phyloP scores from a whole-genome alignment of 345 rosid genomes.

The Carallia pectinifolia region DNA sequence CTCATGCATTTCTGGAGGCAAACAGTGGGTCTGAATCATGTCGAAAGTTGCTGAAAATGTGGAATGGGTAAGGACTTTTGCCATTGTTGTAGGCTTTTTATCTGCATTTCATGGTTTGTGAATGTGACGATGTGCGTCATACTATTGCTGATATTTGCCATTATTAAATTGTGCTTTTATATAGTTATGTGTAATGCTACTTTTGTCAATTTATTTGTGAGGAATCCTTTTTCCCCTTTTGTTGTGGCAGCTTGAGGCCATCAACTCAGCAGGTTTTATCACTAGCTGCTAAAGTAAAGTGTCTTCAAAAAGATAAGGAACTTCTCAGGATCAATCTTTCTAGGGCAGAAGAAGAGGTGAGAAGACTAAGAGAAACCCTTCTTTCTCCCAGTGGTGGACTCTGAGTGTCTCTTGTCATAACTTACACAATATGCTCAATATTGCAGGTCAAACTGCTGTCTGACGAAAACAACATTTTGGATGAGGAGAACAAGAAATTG shows the following conservation, averaged over 20 bases:
- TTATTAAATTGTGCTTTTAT: not conserved
- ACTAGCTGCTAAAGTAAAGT: conserved; percentile 41
- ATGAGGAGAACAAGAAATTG: conserved; percentile 46
- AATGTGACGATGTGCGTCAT: not conserved
- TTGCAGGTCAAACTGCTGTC: conserved; percentile 50
- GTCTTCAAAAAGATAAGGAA: conserved; percentile 49
- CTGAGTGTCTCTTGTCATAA: not conserved
- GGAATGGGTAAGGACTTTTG: conserved; percentile 40
- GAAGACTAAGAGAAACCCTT: conserved; percentile 1
- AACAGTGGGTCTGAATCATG: conserved; percentile 41
- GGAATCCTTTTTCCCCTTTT: conserved; percentile 1
- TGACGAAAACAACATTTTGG: conserved; percentile 49
- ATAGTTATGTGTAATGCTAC: not conserved
- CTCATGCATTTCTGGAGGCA: conserved; percentile 51
- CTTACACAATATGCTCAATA: conserved; percentile 2
- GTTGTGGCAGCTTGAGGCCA: conserved; percentile 48
- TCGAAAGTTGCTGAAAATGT: conserved; percentile 45
- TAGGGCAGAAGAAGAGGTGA: conserved; percentile 74
- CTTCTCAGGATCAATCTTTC: conserved; percentile 51
- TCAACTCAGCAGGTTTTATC: conserved; percentile 43
- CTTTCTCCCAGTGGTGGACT: conserved; percentile 1
- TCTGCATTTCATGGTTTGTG: not conserved
- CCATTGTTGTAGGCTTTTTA: not conserved
- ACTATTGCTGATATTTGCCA: not conserved
- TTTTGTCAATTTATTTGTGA: not conserved